Conservation (phyloP, 805 yeast genomes). For the Zygotorulaspora danielsina region DNA sequence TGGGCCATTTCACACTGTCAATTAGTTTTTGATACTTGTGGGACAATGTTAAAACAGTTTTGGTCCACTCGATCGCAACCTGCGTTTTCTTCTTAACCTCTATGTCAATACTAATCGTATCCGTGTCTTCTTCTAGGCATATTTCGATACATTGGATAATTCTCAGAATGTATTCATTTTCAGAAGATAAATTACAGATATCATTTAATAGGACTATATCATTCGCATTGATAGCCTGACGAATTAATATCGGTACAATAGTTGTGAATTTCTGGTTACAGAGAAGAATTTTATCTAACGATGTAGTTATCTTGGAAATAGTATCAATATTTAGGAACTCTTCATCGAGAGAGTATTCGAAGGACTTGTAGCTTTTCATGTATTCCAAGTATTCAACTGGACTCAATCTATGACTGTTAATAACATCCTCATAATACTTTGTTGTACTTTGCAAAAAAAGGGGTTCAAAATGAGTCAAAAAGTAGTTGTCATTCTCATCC, state of each 20-base stretch:
- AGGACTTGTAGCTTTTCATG: conserved; percentile 49
- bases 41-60: conserved; percentile 49
- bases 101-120: conserved; percentile 13
- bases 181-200: conserved; percentile 17
- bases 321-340: conserved; percentile 26
- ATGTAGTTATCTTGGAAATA: conserved; percentile 18
- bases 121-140: conserved; percentile 19
- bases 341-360: conserved; percentile 48
- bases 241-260: conserved; percentile 11
- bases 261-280: conserved; percentile 17
- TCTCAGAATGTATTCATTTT: conserved; percentile 13
- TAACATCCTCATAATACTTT: conserved; percentile 48
- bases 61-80: conserved; percentile 66
- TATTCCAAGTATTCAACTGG: conserved; percentile 56
- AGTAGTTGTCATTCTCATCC: conserved; percentile 53
- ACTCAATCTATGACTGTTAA: conserved; percentile 41
- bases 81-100: conserved; percentile 38
- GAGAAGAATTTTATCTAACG: conserved; percentile 24
- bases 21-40: conserved; percentile 48
- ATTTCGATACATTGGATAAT: conserved; percentile 16
- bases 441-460: conserved; percentile 51
- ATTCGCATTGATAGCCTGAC: conserved; percentile 12
- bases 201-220: conserved; percentile 16
- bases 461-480: conserved; percentile 63
- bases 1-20: conserved; percentile 45